These are phyloP conservation scores for Trichosporon sp. DNA, from an alignment of 1,284 basidiomycete species.

Conservation along the genomic window DNA sequence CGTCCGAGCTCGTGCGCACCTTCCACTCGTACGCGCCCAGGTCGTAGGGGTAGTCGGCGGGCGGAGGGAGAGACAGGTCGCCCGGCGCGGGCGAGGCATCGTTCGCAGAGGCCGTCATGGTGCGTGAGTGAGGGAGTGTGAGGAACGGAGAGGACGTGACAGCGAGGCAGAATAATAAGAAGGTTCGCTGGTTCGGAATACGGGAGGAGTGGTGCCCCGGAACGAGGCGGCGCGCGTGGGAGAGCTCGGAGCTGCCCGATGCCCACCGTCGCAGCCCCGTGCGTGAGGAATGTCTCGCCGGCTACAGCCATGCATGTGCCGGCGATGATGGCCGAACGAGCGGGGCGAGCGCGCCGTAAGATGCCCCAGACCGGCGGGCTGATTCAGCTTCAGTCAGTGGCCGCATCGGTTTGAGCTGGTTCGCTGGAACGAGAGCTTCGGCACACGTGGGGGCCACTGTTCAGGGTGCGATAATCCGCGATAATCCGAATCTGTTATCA, in stretches of 20 bases:
- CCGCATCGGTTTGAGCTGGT: too few relatives aligned
- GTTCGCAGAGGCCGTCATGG: constrained; percentile 3
- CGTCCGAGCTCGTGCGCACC: constrained; percentile 28
- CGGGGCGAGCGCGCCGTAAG: too few relatives aligned
- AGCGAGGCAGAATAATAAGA: neutral
- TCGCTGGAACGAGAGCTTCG: too few relatives aligned
- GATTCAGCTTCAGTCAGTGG: too few relatives aligned
- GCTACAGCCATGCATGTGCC: too few relatives aligned
- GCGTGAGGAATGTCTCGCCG: too few relatives aligned
- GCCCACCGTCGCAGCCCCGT: too few relatives aligned
- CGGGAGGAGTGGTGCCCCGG: neutral
- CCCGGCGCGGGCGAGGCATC: neutral
- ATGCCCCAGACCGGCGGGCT: too few relatives aligned
- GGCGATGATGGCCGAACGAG: too few relatives aligned
- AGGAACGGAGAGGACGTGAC: neutral
- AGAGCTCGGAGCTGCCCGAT: neutral
- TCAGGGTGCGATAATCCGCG: too few relatives aligned
- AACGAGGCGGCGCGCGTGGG: neutral
- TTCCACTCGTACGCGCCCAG: constrained; percentile 22
- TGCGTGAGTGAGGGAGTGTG: neutral
- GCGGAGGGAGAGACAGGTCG: neutral
- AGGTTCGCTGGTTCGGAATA: neutral
- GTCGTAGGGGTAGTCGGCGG: constrained; percentile 22
- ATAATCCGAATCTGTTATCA: too few relatives aligned
- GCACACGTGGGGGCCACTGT: too few relatives aligned